phyloP scores from a whole-genome alignment of 768 basidiomycete genomes.

The Mycena capillaripes region DNA sequence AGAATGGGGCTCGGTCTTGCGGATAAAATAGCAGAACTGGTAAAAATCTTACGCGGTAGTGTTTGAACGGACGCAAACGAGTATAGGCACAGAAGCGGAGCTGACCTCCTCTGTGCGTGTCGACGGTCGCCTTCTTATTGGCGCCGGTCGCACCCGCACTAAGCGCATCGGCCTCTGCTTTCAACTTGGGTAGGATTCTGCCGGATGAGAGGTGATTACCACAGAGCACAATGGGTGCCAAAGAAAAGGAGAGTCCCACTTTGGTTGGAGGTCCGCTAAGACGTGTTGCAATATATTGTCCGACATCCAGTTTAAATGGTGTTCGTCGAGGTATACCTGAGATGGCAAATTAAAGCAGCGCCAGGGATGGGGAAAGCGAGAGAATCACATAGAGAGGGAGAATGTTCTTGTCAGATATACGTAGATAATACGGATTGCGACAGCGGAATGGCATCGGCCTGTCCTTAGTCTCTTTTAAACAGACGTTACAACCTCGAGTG shows the following conservation, averaged over 20 bases:
- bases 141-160: constrained; percentile 51
- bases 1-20: constrained; percentile 86
- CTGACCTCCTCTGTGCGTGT: constrained; percentile 89
- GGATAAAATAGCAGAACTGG: constrained; percentile 93
- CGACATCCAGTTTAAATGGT: constrained; percentile 93
- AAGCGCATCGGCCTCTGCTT: constrained; percentile 66
- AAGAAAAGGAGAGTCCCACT: constrained; percentile 53
- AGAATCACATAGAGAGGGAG: constrained; percentile 83
- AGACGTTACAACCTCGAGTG: no score
- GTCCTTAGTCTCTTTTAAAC: no score
- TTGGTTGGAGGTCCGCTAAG: constrained; percentile 81
- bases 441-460: constrained; percentile 39
- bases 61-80: constrained; percentile 12
- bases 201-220: constrained; percentile 1
- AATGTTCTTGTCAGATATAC: constrained; percentile 79
- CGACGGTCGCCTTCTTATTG: constrained; percentile 79
- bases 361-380: not conserved
- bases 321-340: constrained; percentile 89
- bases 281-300: constrained; percentile 85
- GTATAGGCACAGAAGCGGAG: constrained; percentile 7
- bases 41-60: constrained; percentile 76
- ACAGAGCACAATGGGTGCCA: not conserved
- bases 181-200: constrained; percentile 78
- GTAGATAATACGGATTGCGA: constrained; percentile 86
- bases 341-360: constrained; percentile 8